Percentiles rank a stretch among this genome's conserved stretches.
Conservation (phyloP, 108 stramenopile genomes). For the Cyclotella sp. region DNA sequence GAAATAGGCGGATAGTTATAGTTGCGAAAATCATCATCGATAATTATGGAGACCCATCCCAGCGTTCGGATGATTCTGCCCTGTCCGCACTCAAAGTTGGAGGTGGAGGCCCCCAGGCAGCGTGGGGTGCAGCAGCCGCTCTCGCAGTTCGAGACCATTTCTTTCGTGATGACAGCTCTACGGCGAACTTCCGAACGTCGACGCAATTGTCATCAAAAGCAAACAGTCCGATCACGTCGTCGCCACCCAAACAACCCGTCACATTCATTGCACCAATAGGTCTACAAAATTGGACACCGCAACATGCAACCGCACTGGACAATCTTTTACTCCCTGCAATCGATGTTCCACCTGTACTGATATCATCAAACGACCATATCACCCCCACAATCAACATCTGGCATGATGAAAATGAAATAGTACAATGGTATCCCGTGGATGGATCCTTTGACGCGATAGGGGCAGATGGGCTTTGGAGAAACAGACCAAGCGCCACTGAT, state of each 20-base stretch:
- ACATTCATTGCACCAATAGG: constrained; percentile 58
- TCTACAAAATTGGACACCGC: constrained; percentile 45
- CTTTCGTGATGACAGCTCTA: background rate
- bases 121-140: constrained; percentile 55
- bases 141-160: constrained; percentile 34
- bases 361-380: constrained; percentile 39
- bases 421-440: constrained; percentile 60
- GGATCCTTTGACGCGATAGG: constrained; percentile 58
- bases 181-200: background rate
- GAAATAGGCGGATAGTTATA: constrained; percentile 18
- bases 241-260: constrained; percentile 44
- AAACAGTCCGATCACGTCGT: background rate
- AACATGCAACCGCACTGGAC: constrained; percentile 20
- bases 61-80: constrained; percentile 5
- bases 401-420: constrained; percentile 60
- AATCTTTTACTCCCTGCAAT: constrained; percentile 32
- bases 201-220: no score
- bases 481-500: constrained; percentile 47
- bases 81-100: constrained; percentile 34
- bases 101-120: constrained; percentile 68
- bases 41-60: constrained; percentile 46
- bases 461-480: constrained; percentile 64
- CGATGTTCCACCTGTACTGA: constrained; percentile 30
- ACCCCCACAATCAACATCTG: constrained; percentile 68
- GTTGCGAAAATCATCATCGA: constrained; percentile 65